Evolutionary conservation across 1,284 basidiomycete species (phyloP), one percentile per base, ranked within the genome.

Genomic region (Rhodotorula sp.): DNA sequence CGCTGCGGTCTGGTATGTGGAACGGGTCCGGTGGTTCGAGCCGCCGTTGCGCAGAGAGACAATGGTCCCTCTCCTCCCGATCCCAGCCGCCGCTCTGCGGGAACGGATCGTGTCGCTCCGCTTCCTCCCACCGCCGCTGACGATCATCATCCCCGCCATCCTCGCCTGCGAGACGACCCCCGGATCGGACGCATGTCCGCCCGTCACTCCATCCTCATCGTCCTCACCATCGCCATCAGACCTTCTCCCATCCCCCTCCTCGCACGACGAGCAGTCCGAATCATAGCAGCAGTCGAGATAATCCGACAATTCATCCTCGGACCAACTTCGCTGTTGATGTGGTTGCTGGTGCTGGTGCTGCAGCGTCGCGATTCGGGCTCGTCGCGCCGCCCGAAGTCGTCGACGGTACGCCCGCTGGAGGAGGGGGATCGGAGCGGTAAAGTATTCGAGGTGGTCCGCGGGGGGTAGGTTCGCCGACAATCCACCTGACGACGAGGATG

Each of bases 361-460:
- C 53, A 26, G 6, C 17, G 53, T 14, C 24, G 51, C 18, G 20
- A n/a, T 26, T 17, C 42, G n/a, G 18, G 22, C 26, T 22, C 57
- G 42, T 4, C 57, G 57, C 14, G 15, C 44, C 12, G 53, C 53
- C n/a, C 53, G 53, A 15, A 59, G 42, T 7, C 57, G 57, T 14
- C 57, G 54, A 10, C 54, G 54, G 4, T 24, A 20, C 3, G 69
- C 81, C 90, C 89, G 58, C 87, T 87, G 77, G 89, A 89, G 7
- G 20, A 64, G 61, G 15, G 63, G 62, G 88, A 91, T 59, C 83
- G 86, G 79, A 88, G 90, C 30, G 86, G 89, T 26, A 85, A 84
- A 56, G 84, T 83, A 33, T 85, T 83, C 54, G 83, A 65, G 29
- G 20, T 82, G 59, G 46, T 18, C 15, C 8, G 62, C n/a, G 10